Base-by-base conservation (phyloP, 1,284 basidiomycete species). In the Porodaedalea pini region DNA sequence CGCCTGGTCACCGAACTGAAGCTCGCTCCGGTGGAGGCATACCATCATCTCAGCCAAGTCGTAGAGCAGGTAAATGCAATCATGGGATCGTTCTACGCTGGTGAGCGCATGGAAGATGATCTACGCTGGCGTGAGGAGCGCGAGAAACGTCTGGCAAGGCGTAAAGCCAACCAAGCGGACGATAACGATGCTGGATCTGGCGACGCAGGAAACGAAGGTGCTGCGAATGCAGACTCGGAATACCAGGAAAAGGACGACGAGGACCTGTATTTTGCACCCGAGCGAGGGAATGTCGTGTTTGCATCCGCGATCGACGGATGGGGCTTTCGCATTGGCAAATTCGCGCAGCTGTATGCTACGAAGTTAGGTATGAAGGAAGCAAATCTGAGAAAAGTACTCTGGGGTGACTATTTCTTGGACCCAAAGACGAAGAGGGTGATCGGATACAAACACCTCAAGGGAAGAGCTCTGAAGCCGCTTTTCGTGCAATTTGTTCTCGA, bases 1-100 rank as follows among this genome's bases (percentile, higher is more conserved):
- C 88, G 97, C 43, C 79, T 99, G 39, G 90, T 99, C 57, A 94
- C 91, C 13, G 97, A 99, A 69, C 85, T 99, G 57, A 92, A 92
- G 68, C 81, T 99, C 8, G 81, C 93, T 0, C 95, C 97, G 0
- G 78, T 85, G 2, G 97, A 99, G 70, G 96, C 94, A 3, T 94
- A 99, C 68, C 92, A 97, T 65, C 96, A 98, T 66, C 84, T 99
- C 21, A 79, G 86, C 2, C 90, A 94, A 52, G 79, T 99, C 19
- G 92, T 99, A 61, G 97, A 99, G 71, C 93, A 98, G 68, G 96
- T 98, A 27, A 99, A 99, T 68, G 97, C 95, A 0, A 92, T 99
- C 58, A 96, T 98, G 88, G 97, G 97, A 0, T 86, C 85, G 51
- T 97, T 98, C 73, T 99, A 95, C 67, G 94, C 94, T 0, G 84